Evolutionary conservation across 1,284 basidiomycete genomes (phyloP), one percentile per base, ranked within the genome.

Genomic region (Acaromyces ingoldii): DNA sequence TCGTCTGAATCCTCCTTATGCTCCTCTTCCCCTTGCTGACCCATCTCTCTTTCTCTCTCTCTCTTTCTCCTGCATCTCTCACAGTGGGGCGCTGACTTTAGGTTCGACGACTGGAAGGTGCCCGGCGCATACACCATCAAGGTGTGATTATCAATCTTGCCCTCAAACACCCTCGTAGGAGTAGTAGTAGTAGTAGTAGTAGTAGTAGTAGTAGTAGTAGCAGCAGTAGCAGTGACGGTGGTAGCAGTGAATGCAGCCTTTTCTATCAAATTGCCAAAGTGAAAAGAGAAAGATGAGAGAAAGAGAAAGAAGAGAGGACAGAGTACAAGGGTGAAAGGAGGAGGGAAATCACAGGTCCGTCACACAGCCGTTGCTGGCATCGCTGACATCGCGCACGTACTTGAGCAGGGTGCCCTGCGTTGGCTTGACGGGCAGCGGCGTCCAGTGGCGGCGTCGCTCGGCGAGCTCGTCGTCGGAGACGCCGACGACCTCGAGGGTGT

Each of bases 281-380:
- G n/a, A n/a, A n/a, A n/a, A n/a, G n/a, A n/a, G n/a, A n/a, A n/a
- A n/a, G n/a, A n/a, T n/a, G n/a, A n/a, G n/a, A n/a, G n/a, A n/a
- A n/a, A n/a, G n/a, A n/a, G n/a, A n/a, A n/a, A n/a, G n/a, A n/a
- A n/a, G n/a, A n/a, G n/a, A n/a, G n/a, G n/a, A n/a, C n/a, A n/a
- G n/a, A n/a, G n/a, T n/a, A n/a, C n/a, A n/a, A n/a, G n/a, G n/a
- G n/a, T n/a, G n/a, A n/a, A n/a, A n/a, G n/a, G n/a, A n/a, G n/a
- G n/a, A n/a, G n/a, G n/a, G n/a, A 30, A 28, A 29, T 25, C 34
- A 89, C 39, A 83, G 82, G 76, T 92, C 90, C 34, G 89, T 92
- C 63, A 92, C 84, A 71, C 89, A 91, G 4, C 90, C 91, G 30
- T 82, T 83, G 71, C 86, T 88, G 17, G 90, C 92, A 76, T 97